These are phyloP conservation scores for Pezicula neosporulosa DNA, from an alignment of 2,329 filamentous ascomycete species.

Conservation along the genomic window DNA sequence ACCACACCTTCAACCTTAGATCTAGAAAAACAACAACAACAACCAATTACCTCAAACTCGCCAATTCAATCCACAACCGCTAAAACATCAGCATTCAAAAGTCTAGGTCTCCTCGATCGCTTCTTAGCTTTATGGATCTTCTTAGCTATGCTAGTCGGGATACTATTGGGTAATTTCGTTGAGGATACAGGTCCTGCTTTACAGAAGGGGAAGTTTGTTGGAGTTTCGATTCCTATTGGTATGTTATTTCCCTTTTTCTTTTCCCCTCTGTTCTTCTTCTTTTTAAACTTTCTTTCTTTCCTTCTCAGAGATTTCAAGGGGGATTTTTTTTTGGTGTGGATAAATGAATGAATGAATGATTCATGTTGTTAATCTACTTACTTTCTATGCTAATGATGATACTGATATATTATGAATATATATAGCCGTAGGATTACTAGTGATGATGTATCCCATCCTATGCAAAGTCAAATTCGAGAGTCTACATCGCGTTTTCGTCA, in stretches of 20 bases:
- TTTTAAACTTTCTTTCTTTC: neutral
- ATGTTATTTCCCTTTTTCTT: conserved; percentile 16
- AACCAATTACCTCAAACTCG: neutral
- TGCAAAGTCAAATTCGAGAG: conserved; percentile 82
- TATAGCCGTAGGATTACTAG: conserved; percentile 70
- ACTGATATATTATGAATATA: too few species aligned
- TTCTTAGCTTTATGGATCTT: conserved; percentile 58
- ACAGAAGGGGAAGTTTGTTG: conserved; percentile 58
- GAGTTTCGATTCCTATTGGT: conserved; percentile 62
- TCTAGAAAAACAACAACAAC: conserved; percentile 2
- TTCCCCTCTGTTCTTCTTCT: neutral
- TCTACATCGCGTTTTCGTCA: conserved; percentile 61
- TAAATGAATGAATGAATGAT: too few species aligned
- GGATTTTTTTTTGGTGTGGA: neutral
- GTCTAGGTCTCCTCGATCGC: conserved; percentile 43
- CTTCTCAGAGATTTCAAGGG: neutral
- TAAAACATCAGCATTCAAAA: conserved; percentile 22
- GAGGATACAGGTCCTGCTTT: conserved; percentile 49
- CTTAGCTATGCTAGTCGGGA: conserved; percentile 62
- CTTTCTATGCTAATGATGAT: too few species aligned
- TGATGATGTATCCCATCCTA: conserved; percentile 94
- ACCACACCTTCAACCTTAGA: conserved; percentile 32
- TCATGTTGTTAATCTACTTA: too few species aligned
- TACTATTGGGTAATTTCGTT: conserved; percentile 62
- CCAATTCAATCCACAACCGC: neutral